Evolutionary conservation across 1,284 basidiomycete genomes (phyloP).

Genomic region (Ustilago nuda): DNA sequence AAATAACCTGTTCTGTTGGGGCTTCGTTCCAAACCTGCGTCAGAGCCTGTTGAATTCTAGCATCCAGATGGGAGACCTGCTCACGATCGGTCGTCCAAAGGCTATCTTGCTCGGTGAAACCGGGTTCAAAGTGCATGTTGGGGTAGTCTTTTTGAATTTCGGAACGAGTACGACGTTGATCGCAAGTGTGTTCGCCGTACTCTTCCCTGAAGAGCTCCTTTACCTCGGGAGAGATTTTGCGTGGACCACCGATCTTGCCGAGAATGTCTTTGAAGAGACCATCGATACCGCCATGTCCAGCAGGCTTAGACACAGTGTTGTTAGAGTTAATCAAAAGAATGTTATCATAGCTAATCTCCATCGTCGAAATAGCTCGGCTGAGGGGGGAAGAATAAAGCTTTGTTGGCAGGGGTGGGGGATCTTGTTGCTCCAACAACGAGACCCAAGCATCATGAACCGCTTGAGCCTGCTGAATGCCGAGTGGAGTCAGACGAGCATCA

Average conservation of each 20-base stretch:
- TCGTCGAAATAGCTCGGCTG: conserved; percentile 35
- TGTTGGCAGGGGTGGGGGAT: conserved; percentile 38
- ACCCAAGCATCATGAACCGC: conserved; percentile 45
- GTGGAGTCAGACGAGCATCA: conserved; percentile 41
- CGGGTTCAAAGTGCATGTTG: conserved; percentile 34
- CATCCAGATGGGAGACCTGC: conserved; percentile 24
- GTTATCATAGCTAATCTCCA: conserved; percentile 44
- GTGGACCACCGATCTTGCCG: not conserved
- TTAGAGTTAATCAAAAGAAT: conserved; percentile 32
- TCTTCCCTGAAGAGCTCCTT: conserved; percentile 49
- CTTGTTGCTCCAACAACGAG: conserved; percentile 23
- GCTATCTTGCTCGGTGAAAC: conserved; percentile 25
- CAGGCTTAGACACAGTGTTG: not conserved
- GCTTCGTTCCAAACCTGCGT: conserved; percentile 39
- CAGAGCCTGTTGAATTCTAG: conserved; percentile 30
- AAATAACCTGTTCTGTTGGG: conserved; percentile 34
- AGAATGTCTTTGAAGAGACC: conserved; percentile 7
- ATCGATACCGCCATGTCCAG: not conserved
- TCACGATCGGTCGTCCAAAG: conserved; percentile 44
- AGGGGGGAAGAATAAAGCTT: conserved; percentile 41
- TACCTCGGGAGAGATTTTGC: conserved; percentile 6
- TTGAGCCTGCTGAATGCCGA: conserved; percentile 53
- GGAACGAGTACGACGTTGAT: conserved; percentile 33
- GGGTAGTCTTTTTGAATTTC: conserved; percentile 35
- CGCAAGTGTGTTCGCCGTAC: conserved; percentile 56